phyloP scores from a whole-genome alignment of 768 basidiomycete species.

The Naganishia friedmannii region DNA sequence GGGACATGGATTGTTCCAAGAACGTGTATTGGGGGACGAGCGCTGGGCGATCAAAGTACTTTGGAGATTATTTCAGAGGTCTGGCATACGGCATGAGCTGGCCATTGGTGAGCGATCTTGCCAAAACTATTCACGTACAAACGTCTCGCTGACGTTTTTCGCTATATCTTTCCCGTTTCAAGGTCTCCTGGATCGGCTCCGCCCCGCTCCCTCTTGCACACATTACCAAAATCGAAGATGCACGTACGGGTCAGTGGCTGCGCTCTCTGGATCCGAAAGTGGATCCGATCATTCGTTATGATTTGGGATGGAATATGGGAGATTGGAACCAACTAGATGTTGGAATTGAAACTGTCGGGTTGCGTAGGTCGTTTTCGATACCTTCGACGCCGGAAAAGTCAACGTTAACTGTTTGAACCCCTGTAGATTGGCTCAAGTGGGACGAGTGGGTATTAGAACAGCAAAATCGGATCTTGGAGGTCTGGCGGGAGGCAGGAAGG shows the following conservation, averaged over 20 bases:
- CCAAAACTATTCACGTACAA: not conserved
- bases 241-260: slow-evolving; percentile 55
- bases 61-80: slow-evolving; percentile 51
- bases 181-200: slow-evolving; percentile 52
- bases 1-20: slow-evolving; percentile 47
- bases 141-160: not conserved
- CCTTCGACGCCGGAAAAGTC: not conserved
- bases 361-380: slow-evolving; percentile 43
- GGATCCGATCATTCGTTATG: slow-evolving; percentile 50
- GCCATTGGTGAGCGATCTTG: slow-evolving; percentile 46
- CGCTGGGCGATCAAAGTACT: slow-evolving; percentile 49
- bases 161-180: no score
- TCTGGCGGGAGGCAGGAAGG: slow-evolving; percentile 46
- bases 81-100: slow-evolving; percentile 53
- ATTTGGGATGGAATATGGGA: slow-evolving; percentile 53
- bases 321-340: slow-evolving; percentile 53
- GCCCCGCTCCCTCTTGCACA: slow-evolving; percentile 52
- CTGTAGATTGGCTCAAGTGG: slow-evolving; percentile 49
- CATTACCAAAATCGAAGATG: slow-evolving; percentile 52
- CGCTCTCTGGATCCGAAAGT: slow-evolving; percentile 49
- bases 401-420: not conserved
- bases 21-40: slow-evolving; percentile 54
- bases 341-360: slow-evolving; percentile 45
- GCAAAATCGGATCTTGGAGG: slow-evolving; percentile 38
- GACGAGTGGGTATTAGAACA: slow-evolving; percentile 51